A percentile compares a stretch with the other conserved stretches of the same genome.
Conservation (phyloP, 148 eudicot genomes). For the Rhododendron mucronatum region DNA sequence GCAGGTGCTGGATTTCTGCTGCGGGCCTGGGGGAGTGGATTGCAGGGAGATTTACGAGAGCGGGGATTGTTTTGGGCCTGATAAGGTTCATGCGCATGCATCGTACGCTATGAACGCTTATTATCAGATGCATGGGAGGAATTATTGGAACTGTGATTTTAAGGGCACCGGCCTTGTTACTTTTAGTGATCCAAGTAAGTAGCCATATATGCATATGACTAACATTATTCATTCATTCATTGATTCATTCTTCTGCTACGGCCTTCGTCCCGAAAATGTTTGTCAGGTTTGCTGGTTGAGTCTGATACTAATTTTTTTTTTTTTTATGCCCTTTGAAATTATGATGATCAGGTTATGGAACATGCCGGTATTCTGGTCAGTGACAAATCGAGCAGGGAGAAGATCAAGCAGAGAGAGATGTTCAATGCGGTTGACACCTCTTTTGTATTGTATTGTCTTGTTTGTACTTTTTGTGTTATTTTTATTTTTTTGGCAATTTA, state of each 20-base stretch:
- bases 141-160: slow-evolving; percentile 42
- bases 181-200: slow-evolving; percentile 44
- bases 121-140: slow-evolving; percentile 42
- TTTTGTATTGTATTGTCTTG: neutral
- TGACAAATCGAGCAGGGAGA: neutral
- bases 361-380: slow-evolving; percentile 27
- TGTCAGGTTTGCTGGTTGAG: neutral
- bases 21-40: slow-evolving; percentile 37
- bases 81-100: slow-evolving; percentile 35
- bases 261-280: too few relatives aligned
- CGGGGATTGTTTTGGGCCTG: slow-evolving; percentile 30
- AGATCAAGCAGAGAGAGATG: neutral
- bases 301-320: neutral
- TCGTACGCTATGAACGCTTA: slow-evolving; percentile 37
- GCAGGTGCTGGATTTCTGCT: slow-evolving; percentile 35
- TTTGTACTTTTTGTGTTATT: too few relatives aligned
- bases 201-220: neutral
- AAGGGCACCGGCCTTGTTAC: slow-evolving; percentile 38
- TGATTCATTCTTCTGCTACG: neutral
- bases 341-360: slow-evolving; percentile 21
- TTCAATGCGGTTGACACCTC: neutral
- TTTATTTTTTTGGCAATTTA: too few relatives aligned
- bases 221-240: neutral
- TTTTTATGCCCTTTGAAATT: neutral
- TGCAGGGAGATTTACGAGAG: slow-evolving; percentile 28